These are phyloP conservation scores for Xylaria intraflava DNA, from an alignment of 495 filamentous ascomycete genomes.

Conservation along the genomic window DNA sequence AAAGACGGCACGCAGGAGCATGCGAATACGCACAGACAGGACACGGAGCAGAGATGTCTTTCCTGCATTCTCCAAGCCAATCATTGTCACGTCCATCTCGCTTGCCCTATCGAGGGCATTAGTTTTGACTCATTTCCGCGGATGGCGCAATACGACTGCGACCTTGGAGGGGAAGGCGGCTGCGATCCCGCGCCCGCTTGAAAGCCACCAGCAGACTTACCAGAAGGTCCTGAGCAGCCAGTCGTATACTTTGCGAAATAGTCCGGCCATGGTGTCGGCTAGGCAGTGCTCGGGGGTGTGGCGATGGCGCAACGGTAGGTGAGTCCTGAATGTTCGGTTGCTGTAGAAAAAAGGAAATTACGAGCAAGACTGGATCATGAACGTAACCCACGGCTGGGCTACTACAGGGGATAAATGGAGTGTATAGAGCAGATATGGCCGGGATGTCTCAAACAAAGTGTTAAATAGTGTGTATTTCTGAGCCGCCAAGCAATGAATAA, in stretches of 20 bases:
- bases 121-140: conserved; percentile 15
- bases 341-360: not conserved
- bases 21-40: conserved; percentile 65
- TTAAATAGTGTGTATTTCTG: conserved; percentile 33
- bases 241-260: conserved; percentile 95
- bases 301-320: not conserved
- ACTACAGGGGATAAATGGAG: conserved; percentile 22
- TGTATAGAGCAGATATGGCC: conserved; percentile 18
- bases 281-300: conserved; percentile 5
- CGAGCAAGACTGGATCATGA: conserved; percentile 9
- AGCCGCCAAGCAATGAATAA: conserved; percentile 36
- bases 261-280: conserved; percentile 59
- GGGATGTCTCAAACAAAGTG: conserved; percentile 27
- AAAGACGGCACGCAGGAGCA: conserved; percentile 3
- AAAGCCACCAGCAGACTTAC: conserved; percentile 52
- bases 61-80: conserved; percentile 95
- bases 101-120: conserved; percentile 62
- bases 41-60: conserved; percentile 94
- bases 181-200: conserved; percentile 13
- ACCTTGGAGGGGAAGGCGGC: conserved; percentile 7
- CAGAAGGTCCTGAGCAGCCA: conserved; percentile 97
- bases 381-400: conserved; percentile 18
- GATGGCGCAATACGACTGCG: conserved; percentile 19
- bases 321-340: not conserved
- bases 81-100: conserved; percentile 99